A percentile compares a stretch with the other conserved stretches of the same genome.
Evolutionary conservation across 2,329 filamentous ascomycete species (phyloP).

Genomic region (Penicillium vulpinum): DNA sequence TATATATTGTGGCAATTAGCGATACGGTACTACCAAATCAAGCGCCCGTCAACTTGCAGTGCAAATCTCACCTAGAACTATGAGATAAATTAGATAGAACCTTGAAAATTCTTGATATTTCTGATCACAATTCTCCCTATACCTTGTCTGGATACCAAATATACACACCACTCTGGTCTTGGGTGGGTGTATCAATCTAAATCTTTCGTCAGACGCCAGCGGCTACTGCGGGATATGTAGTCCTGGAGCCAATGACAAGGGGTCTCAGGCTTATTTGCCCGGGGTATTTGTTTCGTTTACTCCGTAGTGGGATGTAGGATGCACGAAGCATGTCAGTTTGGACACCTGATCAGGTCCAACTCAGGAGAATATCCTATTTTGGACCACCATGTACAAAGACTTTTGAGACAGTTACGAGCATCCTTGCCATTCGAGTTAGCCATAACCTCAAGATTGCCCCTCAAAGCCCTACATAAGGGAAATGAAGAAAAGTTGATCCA

Average conservation of each 20-base stretch:
- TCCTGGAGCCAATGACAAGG: conserved; percentile 2
- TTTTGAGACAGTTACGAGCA: background rate
- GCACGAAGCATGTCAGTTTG: background rate
- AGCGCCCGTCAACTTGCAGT: background rate
- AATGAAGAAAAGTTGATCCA: conserved; percentile 15
- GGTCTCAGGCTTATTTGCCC: background rate
- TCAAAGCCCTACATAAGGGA: conserved; percentile 2
- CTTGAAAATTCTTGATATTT: background rate
- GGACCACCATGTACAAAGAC: background rate
- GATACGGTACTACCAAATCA: background rate
- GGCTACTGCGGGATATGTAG: conserved; percentile 2
- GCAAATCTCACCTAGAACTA: background rate
- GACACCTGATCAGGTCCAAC: background rate
- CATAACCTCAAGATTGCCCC: background rate
- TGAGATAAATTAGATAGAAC: background rate
- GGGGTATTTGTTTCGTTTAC: conserved; percentile 1
- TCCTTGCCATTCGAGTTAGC: background rate
- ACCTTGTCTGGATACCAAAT: background rate
- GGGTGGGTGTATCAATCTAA: background rate
- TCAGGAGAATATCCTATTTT: background rate
- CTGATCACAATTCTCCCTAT: background rate
- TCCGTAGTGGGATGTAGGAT: background rate
- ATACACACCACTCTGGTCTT: background rate
- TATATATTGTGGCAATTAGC: conserved; percentile 1
- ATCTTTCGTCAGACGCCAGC: conserved; percentile 8